Evolutionary conservation across 2,329 filamentous ascomycete genomes (phyloP).

Genomic region (Cladosporium halotolerans): DNA sequence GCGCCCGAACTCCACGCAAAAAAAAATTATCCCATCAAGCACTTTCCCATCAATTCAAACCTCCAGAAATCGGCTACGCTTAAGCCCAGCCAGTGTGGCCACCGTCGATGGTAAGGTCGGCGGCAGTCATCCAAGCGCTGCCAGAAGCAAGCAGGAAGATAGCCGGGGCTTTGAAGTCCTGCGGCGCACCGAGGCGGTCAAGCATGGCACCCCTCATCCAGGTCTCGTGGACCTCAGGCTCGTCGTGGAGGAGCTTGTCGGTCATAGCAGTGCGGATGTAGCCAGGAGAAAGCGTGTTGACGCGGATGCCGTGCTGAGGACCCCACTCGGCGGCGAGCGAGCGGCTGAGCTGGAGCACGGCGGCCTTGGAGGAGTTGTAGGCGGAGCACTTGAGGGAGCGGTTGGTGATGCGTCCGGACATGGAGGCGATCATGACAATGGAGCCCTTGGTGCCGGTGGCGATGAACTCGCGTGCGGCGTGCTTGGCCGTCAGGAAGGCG

Average conservation of each 20-base stretch:
- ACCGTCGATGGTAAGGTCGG: slow-evolving; percentile 64
- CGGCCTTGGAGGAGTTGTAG: slow-evolving; percentile 53
- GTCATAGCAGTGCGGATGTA: slow-evolving; percentile 34
- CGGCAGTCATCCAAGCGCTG: slow-evolving; percentile 64
- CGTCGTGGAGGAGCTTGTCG: slow-evolving; percentile 30
- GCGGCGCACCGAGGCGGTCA: slow-evolving; percentile 48
- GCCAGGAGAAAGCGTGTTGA: slow-evolving; percentile 30
- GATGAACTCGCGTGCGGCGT: slow-evolving; percentile 30
- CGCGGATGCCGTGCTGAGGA: slow-evolving; percentile 22
- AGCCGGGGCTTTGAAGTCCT: slow-evolving; percentile 59
- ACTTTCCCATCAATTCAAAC: too few species aligned
- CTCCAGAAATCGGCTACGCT: neutral
- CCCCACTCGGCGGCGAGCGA: slow-evolving; percentile 52
- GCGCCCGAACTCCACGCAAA: too few species aligned
- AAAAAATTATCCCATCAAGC: too few species aligned
- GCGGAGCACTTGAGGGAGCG: slow-evolving; percentile 41
- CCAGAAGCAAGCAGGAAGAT: slow-evolving; percentile 63
- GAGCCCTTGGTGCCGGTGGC: slow-evolving; percentile 27
- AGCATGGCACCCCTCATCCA: slow-evolving; percentile 52
- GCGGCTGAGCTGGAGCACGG: slow-evolving; percentile 47
- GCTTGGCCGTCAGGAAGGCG: slow-evolving; percentile 31
- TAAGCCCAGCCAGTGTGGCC: slow-evolving; percentile 44
- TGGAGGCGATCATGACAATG: slow-evolving; percentile 35
- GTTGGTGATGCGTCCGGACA: slow-evolving; percentile 32
- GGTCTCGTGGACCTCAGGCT: slow-evolving; percentile 46